Evolutionary conservation across 1,139 yeast species (phyloP).

Genomic region (Pichia sp.): DNA sequence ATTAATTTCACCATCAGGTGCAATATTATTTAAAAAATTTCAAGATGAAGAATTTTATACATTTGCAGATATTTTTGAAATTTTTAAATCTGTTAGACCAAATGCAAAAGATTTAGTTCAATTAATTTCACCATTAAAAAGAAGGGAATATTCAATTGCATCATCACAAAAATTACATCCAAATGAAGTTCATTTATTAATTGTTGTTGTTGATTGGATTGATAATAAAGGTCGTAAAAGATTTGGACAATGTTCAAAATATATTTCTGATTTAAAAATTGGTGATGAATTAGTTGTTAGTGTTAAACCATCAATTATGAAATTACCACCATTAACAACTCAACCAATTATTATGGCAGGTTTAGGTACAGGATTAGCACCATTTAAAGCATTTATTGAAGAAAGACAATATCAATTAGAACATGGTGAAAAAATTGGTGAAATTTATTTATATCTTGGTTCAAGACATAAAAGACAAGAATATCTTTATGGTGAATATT

Average conservation of each 20-base stretch:
- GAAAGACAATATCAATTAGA: slow-evolving; percentile 91
- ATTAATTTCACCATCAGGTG: slow-evolving; percentile 74
- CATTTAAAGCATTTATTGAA: slow-evolving; percentile 95
- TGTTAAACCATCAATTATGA: slow-evolving; percentile 96
- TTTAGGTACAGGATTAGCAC: slow-evolving; percentile 96
- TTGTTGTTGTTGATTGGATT: slow-evolving; percentile 96
- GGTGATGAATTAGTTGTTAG: slow-evolving; percentile 90
- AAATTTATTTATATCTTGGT: slow-evolving; percentile 81
- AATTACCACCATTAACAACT: slow-evolving; percentile 76
- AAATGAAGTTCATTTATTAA: slow-evolving; percentile 81
- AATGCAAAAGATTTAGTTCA: slow-evolving; percentile 62
- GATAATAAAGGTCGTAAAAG: slow-evolving; percentile 82
- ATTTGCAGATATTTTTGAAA: slow-evolving; percentile 74
- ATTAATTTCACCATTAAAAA: slow-evolving; percentile 78
- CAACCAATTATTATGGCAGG: slow-evolving; percentile 97
- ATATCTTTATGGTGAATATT: slow-evolving; percentile 90
- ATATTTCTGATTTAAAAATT: slow-evolving; percentile 65
- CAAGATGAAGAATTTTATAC: slow-evolving; percentile 80
- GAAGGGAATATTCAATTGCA: slow-evolving; percentile 98
- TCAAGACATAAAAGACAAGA: slow-evolving; percentile 96
- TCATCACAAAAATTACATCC: slow-evolving; percentile 91
- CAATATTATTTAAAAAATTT: slow-evolving; percentile 75
- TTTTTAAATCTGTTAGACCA: slow-evolving; percentile 82
- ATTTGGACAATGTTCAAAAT: slow-evolving; percentile 92
- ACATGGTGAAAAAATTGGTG: slow-evolving; percentile 87